Percentiles rank a stretch among this genome's conserved stretches.
phyloP scores from a whole-genome alignment of 176 grass and related monocot species.

The Lolium perenne region DNA sequence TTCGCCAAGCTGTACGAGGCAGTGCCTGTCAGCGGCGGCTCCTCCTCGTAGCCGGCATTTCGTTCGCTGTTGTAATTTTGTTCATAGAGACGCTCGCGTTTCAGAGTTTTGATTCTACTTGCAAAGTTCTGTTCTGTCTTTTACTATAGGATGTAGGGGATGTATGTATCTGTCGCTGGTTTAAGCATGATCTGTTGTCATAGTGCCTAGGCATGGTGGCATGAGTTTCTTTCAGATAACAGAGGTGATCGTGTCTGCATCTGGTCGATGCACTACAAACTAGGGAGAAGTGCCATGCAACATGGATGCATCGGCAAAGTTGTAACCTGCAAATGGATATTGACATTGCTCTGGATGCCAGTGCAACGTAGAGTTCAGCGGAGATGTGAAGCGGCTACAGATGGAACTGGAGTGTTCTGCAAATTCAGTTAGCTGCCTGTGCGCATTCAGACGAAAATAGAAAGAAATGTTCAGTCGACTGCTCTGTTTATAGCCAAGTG shows the following conservation, averaged over 20 bases:
- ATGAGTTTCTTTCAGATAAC: not conserved
- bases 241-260: not conserved
- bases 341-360: not conserved
- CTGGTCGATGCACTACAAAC: not conserved
- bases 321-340: not conserved
- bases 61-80: not conserved
- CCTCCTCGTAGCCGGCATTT: constrained; percentile 13
- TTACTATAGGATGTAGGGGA: not conserved
- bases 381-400: not conserved
- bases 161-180: not conserved
- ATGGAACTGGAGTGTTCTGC: not conserved
- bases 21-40: constrained; percentile 44
- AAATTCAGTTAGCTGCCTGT: not conserved
- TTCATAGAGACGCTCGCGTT: constrained; percentile 8
- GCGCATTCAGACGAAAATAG: not conserved
- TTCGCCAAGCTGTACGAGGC: constrained; percentile 89
- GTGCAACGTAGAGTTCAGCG: not conserved
- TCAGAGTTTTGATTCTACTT: not conserved
- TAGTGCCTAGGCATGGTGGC: not conserved
- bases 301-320: not conserved
- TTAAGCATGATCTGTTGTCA: not conserved
- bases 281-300: not conserved
- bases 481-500: not conserved
- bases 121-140: not conserved
- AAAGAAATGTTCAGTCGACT: not conserved